Conservation (phyloP, 2,329 filamentous ascomycete genomes). For the Aureobasidium sp. region DNA sequence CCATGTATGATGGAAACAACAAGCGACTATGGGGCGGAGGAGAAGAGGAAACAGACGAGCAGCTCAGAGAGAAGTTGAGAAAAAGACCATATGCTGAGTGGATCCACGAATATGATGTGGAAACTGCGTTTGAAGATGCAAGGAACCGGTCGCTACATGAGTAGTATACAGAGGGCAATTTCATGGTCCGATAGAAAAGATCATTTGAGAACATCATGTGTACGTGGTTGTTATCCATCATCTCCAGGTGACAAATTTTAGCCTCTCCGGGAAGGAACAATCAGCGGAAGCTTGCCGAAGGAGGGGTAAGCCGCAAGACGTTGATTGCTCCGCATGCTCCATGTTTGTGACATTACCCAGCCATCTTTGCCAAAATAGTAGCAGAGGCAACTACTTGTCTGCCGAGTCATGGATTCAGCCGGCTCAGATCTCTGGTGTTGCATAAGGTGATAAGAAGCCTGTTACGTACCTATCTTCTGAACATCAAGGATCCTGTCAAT, state of each 20-base stretch:
- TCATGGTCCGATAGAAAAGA: no score
- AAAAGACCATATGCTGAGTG: constrained; percentile 17
- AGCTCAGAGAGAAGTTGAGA: constrained; percentile 18
- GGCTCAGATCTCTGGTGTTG: no score
- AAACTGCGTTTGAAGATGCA: not conserved
- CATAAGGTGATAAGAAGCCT: no score
- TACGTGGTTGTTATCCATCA: no score
- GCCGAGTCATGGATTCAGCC: not conserved
- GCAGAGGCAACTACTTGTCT: not conserved
- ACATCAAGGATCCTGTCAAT: no score
- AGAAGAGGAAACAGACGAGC: constrained; percentile 18
- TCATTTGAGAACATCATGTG: not conserved
- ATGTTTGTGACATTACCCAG: not conserved
- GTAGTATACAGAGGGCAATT: no score
- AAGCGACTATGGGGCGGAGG: constrained; percentile 14
- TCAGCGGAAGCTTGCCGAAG: not conserved
- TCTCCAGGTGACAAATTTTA: no score
- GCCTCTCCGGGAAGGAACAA: not conserved
- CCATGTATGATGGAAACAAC: constrained; percentile 17
- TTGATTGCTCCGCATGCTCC: not conserved
- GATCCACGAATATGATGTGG: constrained; percentile 25
- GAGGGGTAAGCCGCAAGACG: not conserved
- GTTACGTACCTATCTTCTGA: no score
- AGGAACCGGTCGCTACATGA: no score
- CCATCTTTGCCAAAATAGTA: not conserved